Percentiles rank a stretch among this genome's conserved stretches.
These are phyloP conservation scores for Scleroderma citrinum DNA, from an alignment of 768 basidiomycete species.

Conservation along the genomic window DNA sequence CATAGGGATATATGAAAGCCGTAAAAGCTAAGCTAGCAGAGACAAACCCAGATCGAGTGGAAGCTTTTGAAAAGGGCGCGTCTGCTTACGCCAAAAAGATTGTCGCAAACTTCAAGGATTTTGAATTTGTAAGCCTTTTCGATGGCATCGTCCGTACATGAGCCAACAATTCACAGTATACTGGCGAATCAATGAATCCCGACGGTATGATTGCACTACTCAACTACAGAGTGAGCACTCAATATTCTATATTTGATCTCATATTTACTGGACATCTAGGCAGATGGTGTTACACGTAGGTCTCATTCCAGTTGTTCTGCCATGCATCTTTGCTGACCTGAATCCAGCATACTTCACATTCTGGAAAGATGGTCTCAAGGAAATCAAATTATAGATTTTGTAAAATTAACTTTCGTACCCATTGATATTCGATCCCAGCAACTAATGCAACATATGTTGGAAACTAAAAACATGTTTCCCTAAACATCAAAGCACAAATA, in stretches of 20 bases:
- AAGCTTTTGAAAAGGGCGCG: constrained; percentile 80
- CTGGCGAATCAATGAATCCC: constrained; percentile 69
- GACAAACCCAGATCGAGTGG: constrained; percentile 53
- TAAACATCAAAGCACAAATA: constrained; percentile 12
- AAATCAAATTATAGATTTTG: constrained; percentile 54
- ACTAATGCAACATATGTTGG: constrained; percentile 10
- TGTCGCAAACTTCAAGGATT: constrained; percentile 86
- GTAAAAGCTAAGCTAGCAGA: constrained; percentile 63
- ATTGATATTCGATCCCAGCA: constrained; percentile 6
- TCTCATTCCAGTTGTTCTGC: constrained; percentile 7
- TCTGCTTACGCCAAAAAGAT: constrained; percentile 80
- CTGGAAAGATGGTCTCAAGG: constrained; percentile 94
- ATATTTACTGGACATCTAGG: constrained; percentile 34
- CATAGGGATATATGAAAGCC: constrained; percentile 88
- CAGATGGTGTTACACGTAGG: constrained; percentile 80
- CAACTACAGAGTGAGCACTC: constrained; percentile 74
- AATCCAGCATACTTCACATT: constrained; percentile 79
- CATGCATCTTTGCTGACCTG: constrained; percentile 5
- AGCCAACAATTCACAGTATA: constrained; percentile 42
- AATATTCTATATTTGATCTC: not conserved
- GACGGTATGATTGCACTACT: constrained; percentile 93
- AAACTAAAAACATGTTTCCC: constrained; percentile 12
- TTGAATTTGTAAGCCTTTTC: constrained; percentile 67
- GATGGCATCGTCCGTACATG: too few species aligned
- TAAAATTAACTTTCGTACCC: constrained; percentile 5